Evolutionary conservation across 2,329 filamentous ascomycete genomes (phyloP).

Genomic region (Trichoderma oligosporum): DNA sequence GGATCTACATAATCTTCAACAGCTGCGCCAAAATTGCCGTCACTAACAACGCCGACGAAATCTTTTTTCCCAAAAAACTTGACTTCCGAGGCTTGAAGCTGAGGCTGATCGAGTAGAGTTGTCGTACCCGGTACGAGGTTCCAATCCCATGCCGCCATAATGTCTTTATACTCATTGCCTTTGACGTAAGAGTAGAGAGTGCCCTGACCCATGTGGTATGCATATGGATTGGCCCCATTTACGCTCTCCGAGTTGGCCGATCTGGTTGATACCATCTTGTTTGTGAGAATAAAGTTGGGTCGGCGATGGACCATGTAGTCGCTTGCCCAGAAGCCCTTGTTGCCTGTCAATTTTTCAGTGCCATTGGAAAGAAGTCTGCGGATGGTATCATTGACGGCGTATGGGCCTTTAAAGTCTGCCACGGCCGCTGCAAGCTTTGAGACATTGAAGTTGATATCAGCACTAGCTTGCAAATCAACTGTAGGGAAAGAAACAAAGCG

Average conservation of each 20-base stretch:
- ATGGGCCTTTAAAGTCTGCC: slow-evolving; percentile 22
- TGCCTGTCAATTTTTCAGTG: slow-evolving; percentile 24
- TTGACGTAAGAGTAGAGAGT: slow-evolving; percentile 25
- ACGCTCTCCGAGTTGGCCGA: slow-evolving; percentile 24
- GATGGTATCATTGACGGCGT: slow-evolving; percentile 21
- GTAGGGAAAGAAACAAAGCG: slow-evolving; percentile 26
- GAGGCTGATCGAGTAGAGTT: slow-evolving; percentile 21
- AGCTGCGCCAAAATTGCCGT: slow-evolving; percentile 23
- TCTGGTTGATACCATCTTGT: slow-evolving; percentile 25
- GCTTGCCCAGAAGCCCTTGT: slow-evolving; percentile 26
- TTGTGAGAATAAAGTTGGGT: slow-evolving; percentile 20
- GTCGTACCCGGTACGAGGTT: slow-evolving; percentile 27
- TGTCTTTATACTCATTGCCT: slow-evolving; percentile 27
- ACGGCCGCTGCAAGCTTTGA: slow-evolving; percentile 23
- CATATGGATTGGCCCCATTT: slow-evolving; percentile 26
- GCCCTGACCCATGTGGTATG: slow-evolving; percentile 27
- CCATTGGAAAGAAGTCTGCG: slow-evolving; percentile 24
- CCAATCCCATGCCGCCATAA: slow-evolving; percentile 27
- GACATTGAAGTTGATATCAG: slow-evolving; percentile 28
- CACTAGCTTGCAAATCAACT: slow-evolving; percentile 24
- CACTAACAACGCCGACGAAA: slow-evolving; percentile 27
- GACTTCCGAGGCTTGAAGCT: slow-evolving; percentile 4
- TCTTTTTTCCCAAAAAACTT: slow-evolving; percentile 21
- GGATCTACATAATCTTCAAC: slow-evolving; percentile 25
- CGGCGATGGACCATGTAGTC: slow-evolving; percentile 27